A percentile compares a stretch with the other conserved stretches of the same genome.
Evolutionary conservation across 1,139 yeast genomes (phyloP).

Genomic region (Sugiyamaella pinicola): DNA sequence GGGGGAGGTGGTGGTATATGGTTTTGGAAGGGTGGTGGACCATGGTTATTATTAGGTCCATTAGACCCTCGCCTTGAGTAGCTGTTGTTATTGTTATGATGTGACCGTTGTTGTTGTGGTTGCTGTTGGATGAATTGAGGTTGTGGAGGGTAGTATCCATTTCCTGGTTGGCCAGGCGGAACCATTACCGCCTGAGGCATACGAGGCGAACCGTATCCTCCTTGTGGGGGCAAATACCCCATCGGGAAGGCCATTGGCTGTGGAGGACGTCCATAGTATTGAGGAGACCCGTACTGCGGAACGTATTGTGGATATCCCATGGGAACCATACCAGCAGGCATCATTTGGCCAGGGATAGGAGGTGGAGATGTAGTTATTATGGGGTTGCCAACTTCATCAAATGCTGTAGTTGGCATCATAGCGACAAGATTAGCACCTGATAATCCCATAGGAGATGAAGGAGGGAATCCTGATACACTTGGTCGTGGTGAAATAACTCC

Average conservation of each 20-base stretch:
- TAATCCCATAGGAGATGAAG: constrained; percentile 24
- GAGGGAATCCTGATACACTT: constrained; percentile 25
- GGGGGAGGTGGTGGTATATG: constrained; percentile 8
- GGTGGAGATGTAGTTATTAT: constrained; percentile 35
- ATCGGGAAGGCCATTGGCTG: constrained; percentile 29
- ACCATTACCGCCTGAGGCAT: constrained; percentile 19
- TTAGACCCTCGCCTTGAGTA: constrained; percentile 15
- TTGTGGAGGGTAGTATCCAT: constrained; percentile 16
- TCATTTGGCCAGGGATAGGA: constrained; percentile 33
- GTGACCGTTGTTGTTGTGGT: background rate
- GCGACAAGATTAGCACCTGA: constrained; percentile 30
- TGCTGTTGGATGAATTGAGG: constrained; percentile 15
- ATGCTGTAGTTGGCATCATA: constrained; percentile 30
- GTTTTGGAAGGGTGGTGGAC: too few relatives aligned
- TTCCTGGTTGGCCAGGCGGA: constrained; percentile 15
- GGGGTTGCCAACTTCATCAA: constrained; percentile 34
- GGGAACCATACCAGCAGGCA: constrained; percentile 33
- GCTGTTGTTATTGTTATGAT: constrained; percentile 3
- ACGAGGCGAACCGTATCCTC: constrained; percentile 21
- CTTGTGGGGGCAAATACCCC: constrained; percentile 24
- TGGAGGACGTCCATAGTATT: constrained; percentile 31
- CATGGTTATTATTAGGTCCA: background rate
- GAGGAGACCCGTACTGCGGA: constrained; percentile 29
- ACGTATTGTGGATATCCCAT: constrained; percentile 32
- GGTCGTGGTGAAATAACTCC: constrained; percentile 26